phyloP scores from a whole-genome alignment of 2,329 filamentous ascomycete species.

The Aspergillus sp. region DNA sequence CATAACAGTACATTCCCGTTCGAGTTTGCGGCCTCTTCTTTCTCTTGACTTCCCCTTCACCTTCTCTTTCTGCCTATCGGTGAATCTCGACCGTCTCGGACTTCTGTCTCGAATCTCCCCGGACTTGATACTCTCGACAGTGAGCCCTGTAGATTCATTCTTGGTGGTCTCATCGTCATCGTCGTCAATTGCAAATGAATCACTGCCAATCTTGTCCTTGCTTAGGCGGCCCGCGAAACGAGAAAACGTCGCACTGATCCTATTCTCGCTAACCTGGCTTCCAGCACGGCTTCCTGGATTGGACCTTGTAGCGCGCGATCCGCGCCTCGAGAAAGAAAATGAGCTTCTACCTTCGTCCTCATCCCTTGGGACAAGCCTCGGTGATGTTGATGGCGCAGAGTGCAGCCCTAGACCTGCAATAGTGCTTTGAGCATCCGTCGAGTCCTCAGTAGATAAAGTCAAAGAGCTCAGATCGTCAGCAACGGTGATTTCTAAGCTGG shows the following conservation, averaged over 20 bases:
- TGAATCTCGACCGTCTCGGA: constrained; percentile 28
- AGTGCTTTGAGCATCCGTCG: background rate
- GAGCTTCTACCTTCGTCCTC: constrained; percentile 31
- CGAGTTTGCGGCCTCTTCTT: constrained; percentile 41
- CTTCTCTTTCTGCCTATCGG: constrained; percentile 31
- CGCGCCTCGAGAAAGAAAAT: constrained; percentile 34
- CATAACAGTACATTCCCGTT: constrained; percentile 51
- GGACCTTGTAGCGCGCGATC: constrained; percentile 36
- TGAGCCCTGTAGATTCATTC: constrained; percentile 22
- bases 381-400: constrained; percentile 31
- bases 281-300: constrained; percentile 40
- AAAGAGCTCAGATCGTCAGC: constrained; percentile 30
- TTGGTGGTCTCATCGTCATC: constrained; percentile 35
- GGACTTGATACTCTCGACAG: constrained; percentile 23
- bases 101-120: constrained; percentile 32
- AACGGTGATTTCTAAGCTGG: constrained; percentile 44
- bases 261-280: constrained; percentile 42
- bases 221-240: constrained; percentile 40
- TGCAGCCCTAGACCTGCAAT: constrained; percentile 23
- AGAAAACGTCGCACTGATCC: constrained; percentile 41
- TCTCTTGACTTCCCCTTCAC: constrained; percentile 41
- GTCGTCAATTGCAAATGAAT: constrained; percentile 30
- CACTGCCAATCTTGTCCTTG: constrained; percentile 35
- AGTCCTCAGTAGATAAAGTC: background rate
- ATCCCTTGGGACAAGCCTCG: constrained; percentile 29